Percentiles rank a stretch among this genome's conserved stretches.
phyloP scores from a whole-genome alignment of 441 rosid genomes.

The Sinapis alba region DNA sequence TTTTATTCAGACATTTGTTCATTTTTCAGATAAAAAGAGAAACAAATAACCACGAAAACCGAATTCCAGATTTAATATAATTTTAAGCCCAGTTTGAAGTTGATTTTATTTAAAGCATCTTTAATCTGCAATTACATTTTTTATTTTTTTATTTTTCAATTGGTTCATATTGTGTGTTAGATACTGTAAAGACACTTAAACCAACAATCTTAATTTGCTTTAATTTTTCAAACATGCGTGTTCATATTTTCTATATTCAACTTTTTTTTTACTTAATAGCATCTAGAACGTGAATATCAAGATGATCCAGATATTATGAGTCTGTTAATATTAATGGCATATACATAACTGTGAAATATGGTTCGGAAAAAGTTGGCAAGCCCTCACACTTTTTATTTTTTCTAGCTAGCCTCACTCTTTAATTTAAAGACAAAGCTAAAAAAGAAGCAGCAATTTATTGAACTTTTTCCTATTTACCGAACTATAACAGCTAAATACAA shows the following conservation, averaged over 20 bases:
- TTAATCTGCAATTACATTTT: background rate
- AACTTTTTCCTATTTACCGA: conserved; percentile 26
- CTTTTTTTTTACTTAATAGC: background rate
- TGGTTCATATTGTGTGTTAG: background rate
- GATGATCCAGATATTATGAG: background rate
- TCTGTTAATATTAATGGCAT: background rate
- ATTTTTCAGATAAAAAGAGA: background rate
- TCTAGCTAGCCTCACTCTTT: conserved; percentile 23
- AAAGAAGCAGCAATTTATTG: conserved; percentile 9
- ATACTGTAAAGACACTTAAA: background rate
- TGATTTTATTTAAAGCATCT: background rate
- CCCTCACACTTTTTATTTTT: too few relatives aligned
- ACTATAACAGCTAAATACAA: background rate
- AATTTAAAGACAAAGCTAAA: conserved; percentile 30
- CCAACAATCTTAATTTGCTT: background rate
- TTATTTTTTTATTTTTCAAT: background rate
- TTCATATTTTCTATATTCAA: background rate
- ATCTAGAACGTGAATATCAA: background rate
- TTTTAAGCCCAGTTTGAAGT: background rate
- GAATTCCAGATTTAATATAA: background rate
- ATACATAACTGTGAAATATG: background rate
- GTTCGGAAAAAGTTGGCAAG: conserved; percentile 23
- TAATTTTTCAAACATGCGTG: background rate
- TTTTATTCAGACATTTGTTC: background rate
- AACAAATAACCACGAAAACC: background rate